phyloP scores from a whole-genome alignment of 179 eudicot genomes.

The Vitellaria paradoxa region DNA sequence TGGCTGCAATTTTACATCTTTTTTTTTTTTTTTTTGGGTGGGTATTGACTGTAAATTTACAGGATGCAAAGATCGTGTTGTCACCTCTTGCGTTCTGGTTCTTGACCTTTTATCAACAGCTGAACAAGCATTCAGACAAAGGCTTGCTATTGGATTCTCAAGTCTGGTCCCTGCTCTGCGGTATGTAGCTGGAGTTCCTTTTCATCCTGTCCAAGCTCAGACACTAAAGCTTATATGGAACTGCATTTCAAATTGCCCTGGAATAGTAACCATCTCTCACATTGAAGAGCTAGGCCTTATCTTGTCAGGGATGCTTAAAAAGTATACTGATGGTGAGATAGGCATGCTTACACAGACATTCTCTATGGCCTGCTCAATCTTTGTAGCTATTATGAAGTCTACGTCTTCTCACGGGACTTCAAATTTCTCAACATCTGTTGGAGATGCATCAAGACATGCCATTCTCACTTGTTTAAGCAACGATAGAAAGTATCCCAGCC shows the following conservation, averaged over 20 bases:
- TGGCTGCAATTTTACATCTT: too few relatives aligned
- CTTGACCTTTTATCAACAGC: conserved; percentile 75
- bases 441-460: conserved; percentile 61
- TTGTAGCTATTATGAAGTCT: conserved; percentile 71
- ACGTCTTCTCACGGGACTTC: conserved; percentile 59
- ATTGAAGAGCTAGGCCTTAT: conserved; percentile 61
- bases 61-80: conserved; percentile 71
- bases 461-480: conserved; percentile 49
- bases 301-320: conserved; percentile 69
- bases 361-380: conserved; percentile 54
- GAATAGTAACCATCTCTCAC: conserved; percentile 59
- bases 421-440: conserved; percentile 38
- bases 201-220: conserved; percentile 80
- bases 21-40: too few relatives aligned
- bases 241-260: conserved; percentile 67
- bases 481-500: conserved; percentile 35
- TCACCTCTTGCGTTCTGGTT: conserved; percentile 73
- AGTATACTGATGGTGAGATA: conserved; percentile 54
- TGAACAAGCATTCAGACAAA: conserved; percentile 59
- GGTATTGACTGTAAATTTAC: conserved; percentile 11
- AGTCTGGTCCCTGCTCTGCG: conserved; percentile 71
- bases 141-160: conserved; percentile 88
- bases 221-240: conserved; percentile 63
- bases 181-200: conserved; percentile 78
- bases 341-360: conserved; percentile 88